Percentiles rank a stretch among this genome's conserved stretches.
Conservation (phyloP, 768 basidiomycete genomes). For the Russula vinacea region DNA sequence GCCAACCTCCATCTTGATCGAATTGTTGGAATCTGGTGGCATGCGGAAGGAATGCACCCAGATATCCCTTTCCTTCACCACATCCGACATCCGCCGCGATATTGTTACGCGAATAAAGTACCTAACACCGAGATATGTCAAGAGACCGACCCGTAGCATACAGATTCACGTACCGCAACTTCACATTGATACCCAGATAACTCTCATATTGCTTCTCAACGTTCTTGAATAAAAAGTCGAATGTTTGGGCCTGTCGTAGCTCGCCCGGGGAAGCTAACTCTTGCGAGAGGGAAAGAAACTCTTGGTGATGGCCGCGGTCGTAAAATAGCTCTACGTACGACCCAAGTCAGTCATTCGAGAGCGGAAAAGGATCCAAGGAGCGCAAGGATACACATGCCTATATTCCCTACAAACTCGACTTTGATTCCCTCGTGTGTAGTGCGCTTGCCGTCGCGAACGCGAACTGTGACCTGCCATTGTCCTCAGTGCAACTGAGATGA, state of each 20-base stretch:
- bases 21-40: slow-evolving; percentile 97
- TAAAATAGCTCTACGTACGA: slow-evolving; percentile 74
- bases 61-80: slow-evolving; percentile 86
- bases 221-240: slow-evolving; percentile 97
- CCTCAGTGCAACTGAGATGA: background rate
- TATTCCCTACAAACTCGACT: slow-evolving; percentile 95
- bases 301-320: slow-evolving; percentile 96
- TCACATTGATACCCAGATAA: slow-evolving; percentile 98
- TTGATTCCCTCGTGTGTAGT: slow-evolving; percentile 93
- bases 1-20: slow-evolving; percentile 99
- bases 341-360: background rate
- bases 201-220: slow-evolving; percentile 99
- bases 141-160: background rate
- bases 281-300: slow-evolving; percentile 93
- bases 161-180: slow-evolving; percentile 66
- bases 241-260: slow-evolving; percentile 93
- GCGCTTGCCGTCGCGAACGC: slow-evolving; percentile 93
- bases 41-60: slow-evolving; percentile 99
- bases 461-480: slow-evolving; percentile 63
- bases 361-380: background rate
- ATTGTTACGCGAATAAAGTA: slow-evolving; percentile 92
- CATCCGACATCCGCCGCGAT: slow-evolving; percentile 89
- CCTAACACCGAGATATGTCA: slow-evolving; percentile 41
- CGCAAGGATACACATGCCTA: slow-evolving; percentile 54
- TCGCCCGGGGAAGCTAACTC: slow-evolving; percentile 96